Evolutionary conservation across 108 stramenopile species (phyloP).

Genomic region (Fragilaria crotonensis): DNA sequence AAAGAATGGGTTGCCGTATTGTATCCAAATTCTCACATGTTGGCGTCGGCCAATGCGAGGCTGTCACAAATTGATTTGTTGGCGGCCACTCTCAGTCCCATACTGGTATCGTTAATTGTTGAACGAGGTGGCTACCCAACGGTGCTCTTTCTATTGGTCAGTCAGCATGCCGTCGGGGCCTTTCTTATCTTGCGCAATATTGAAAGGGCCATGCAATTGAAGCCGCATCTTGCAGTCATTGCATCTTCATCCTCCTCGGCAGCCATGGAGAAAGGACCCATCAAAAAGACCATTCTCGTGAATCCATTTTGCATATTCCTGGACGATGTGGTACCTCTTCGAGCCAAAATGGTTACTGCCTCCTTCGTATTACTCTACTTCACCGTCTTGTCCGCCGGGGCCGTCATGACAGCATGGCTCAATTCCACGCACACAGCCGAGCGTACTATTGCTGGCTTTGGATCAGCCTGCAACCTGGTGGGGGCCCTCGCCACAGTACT

Average conservation of each 20-base stretch:
- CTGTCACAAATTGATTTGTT: neutral
- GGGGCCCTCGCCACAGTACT: neutral
- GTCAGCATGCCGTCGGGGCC: neutral
- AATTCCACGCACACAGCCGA: neutral
- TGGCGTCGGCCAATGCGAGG: neutral
- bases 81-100: neutral
- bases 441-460: neutral
- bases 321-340: neutral
- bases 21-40: neutral
- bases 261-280: neutral
- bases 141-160: neutral
- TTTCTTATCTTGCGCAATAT: neutral
- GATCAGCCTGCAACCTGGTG: neutral
- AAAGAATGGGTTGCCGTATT: constrained; percentile 2
- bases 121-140: neutral
- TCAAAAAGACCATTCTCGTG: neutral
- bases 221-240: neutral
- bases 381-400: neutral
- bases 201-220: neutral
- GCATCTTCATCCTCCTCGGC: neutral
- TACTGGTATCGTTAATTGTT: neutral
- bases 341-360: neutral
- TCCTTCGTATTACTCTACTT: neutral
- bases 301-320: no score
- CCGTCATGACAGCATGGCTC: neutral